phyloP scores from a whole-genome alignment of 805 yeast genomes.

The Wickerhamomyces bovis region DNA sequence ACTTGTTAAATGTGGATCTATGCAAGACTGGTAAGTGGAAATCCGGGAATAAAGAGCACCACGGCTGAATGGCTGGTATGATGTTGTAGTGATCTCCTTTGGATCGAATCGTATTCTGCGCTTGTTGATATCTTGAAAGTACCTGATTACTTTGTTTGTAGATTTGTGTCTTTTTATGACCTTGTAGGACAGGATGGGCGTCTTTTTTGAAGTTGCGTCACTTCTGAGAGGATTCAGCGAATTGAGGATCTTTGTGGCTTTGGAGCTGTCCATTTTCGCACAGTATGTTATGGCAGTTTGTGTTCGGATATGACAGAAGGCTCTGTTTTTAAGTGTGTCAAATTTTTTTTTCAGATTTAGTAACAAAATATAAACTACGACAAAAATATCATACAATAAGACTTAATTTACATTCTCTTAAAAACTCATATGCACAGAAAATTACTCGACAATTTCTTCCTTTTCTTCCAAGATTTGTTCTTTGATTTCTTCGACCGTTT shows the following conservation, averaged over 20 bases:
- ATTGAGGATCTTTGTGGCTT: neutral
- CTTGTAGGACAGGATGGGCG: neutral
- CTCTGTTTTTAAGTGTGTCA: too few relatives aligned
- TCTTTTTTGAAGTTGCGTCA: neutral
- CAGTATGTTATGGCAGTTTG: too few relatives aligned
- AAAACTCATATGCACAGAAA: neutral
- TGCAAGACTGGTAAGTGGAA: neutral
- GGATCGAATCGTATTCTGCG: neutral
- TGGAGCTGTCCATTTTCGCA: neutral
- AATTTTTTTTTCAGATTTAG: too few relatives aligned
- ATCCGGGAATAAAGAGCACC: neutral
- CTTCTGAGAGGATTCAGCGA: neutral
- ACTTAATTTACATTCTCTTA: neutral
- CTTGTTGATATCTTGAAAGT: neutral
- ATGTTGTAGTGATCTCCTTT: neutral
- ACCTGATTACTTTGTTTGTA: neutral
- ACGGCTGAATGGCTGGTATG: neutral
- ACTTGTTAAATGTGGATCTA: neutral
- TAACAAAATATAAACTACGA: neutral
- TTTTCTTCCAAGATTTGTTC: slow-evolving; percentile 56
- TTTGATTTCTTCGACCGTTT: slow-evolving; percentile 67
- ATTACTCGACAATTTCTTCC: slow-evolving; percentile 20
- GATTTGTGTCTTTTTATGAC: neutral
- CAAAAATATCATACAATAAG: neutral
- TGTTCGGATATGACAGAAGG: too few relatives aligned